Evolutionary conservation across 2,329 filamentous ascomycete genomes (phyloP).

Genomic region (Colletotrichum lentis): DNA sequence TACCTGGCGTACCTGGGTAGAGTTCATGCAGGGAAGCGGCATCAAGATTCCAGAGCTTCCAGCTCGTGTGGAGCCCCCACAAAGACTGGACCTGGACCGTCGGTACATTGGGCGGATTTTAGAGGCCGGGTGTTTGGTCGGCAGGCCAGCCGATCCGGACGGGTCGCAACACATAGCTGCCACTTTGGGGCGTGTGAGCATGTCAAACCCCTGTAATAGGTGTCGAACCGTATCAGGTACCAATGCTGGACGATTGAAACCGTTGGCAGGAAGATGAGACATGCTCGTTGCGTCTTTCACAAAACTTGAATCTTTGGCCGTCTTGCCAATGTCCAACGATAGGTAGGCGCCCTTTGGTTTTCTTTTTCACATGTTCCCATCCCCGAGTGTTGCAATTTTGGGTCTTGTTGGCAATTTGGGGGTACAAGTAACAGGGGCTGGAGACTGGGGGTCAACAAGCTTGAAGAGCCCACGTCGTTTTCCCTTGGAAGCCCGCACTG

Average conservation of each 20-base stretch:
- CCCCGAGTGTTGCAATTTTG: background rate
- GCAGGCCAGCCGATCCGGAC: conserved; percentile 25
- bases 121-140: conserved; percentile 19
- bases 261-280: conserved; percentile 33
- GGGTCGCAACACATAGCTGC: conserved; percentile 19
- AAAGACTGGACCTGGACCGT: conserved; percentile 14
- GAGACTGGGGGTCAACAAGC: background rate
- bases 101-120: conserved; percentile 14
- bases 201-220: conserved; percentile 26
- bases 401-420: background rate
- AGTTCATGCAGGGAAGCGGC: conserved; percentile 34
- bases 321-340: background rate
- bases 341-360: background rate
- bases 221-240: background rate
- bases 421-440: background rate
- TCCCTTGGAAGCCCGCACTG: conserved; percentile 5
- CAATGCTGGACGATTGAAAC: conserved; percentile 33
- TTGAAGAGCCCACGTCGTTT: background rate
- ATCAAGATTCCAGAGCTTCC: conserved; percentile 21
- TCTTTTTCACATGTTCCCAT: no score
- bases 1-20: background rate
- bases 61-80: conserved; percentile 35
- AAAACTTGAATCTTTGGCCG: conserved; percentile 8
- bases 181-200: conserved; percentile 19
- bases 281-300: conserved; percentile 16